These are phyloP conservation scores for Pachysolen tannophilus DNA, from an alignment of 805 yeast species.

Conservation along the genomic window DNA sequence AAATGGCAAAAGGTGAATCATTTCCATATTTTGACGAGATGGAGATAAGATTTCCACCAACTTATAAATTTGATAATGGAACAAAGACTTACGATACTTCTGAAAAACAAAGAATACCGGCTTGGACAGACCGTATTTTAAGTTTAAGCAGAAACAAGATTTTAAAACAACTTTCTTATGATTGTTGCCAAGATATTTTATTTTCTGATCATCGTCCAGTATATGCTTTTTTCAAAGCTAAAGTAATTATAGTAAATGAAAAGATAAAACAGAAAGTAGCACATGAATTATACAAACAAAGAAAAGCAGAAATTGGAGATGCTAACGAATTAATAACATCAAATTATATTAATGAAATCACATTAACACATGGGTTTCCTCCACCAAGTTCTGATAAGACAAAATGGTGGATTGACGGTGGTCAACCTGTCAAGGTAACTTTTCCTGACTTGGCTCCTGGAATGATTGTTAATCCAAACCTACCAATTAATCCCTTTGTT, in stretches of 20 bases:
- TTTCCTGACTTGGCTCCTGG: conserved; percentile 39
- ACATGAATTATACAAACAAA: conserved; percentile 44
- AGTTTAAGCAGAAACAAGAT: conserved; percentile 46
- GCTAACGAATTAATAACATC: conserved; percentile 24
- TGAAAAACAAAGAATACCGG: conserved; percentile 88
- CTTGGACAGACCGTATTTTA: conserved; percentile 92
- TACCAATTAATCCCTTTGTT: conserved; percentile 68
- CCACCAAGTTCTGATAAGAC: conserved; percentile 79
- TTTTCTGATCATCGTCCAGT: conserved; percentile 94
- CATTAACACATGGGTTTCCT: conserved; percentile 45
- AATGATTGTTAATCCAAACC: conserved; percentile 54
- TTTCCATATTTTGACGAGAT: conserved; percentile 73
- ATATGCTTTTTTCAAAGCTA: conserved; percentile 58
- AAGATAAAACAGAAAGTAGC: conserved; percentile 38
- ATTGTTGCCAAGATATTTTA: conserved; percentile 43
- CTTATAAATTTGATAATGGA: conserved; percentile 88
- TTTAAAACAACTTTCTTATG: conserved; percentile 53
- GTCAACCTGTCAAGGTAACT: conserved; percentile 61
- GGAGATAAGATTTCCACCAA: conserved; percentile 73
- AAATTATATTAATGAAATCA: conserved; percentile 18
- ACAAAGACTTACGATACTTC: conserved; percentile 76
- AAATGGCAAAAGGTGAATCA: conserved; percentile 64
- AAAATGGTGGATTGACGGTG: conserved; percentile 92
- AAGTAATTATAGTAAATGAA: conserved; percentile 60
- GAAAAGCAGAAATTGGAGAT: conserved; percentile 36